Evolutionary conservation across 2,329 filamentous ascomycete genomes (phyloP).

Genomic region (Fusarium illudens): DNA sequence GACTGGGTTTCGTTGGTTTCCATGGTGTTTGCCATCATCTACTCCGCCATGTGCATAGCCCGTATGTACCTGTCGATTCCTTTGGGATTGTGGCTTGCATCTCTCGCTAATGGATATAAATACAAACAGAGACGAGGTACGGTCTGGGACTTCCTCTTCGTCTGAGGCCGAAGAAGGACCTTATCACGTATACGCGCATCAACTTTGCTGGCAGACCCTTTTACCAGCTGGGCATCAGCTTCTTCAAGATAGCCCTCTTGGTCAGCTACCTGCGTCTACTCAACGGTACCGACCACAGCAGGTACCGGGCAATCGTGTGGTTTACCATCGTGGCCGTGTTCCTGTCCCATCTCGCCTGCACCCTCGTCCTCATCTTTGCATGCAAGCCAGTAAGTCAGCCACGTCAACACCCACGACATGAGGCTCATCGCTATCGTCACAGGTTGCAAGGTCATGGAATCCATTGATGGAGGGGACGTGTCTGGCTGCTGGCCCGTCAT

Average conservation of each 20-base stretch:
- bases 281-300: slow-evolving; percentile 55
- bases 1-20: slow-evolving; percentile 55
- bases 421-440: background rate
- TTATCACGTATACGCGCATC: slow-evolving; percentile 56
- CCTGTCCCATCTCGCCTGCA: slow-evolving; percentile 57
- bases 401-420: background rate
- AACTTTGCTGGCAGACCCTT: slow-evolving; percentile 64
- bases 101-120: background rate
- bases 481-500: slow-evolving; percentile 56
- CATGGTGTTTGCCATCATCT: slow-evolving; percentile 57
- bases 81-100: no score
- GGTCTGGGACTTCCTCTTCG: slow-evolving; percentile 59
- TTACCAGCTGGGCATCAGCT: slow-evolving; percentile 63
- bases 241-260: slow-evolving; percentile 64
- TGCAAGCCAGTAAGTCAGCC: slow-evolving; percentile 54
- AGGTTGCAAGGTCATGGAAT: slow-evolving; percentile 58
- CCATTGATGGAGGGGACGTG: slow-evolving; percentile 52
- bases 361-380: slow-evolving; percentile 59
- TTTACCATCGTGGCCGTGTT: slow-evolving; percentile 54
- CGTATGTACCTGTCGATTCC: slow-evolving; percentile 49
- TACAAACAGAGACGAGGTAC: slow-evolving; percentile 59
- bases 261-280: slow-evolving; percentile 62
- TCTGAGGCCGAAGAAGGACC: slow-evolving; percentile 53
- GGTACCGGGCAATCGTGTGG: slow-evolving; percentile 57
- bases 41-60: slow-evolving; percentile 59